Conservation (phyloP, 306 rosid species). For the Quercus cerris region DNA sequence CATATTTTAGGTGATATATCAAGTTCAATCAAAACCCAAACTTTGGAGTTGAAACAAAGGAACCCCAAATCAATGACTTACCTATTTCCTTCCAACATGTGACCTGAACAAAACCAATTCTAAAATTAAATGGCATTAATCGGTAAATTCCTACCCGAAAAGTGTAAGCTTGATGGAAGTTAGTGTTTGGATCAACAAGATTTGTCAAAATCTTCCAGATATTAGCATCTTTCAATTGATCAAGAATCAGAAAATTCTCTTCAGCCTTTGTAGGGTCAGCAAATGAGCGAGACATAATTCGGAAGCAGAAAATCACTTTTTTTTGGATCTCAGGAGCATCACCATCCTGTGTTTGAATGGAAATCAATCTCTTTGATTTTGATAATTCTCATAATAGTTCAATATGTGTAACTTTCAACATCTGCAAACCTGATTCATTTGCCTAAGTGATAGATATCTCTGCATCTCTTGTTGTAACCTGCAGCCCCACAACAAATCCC, state of each 20-base stretch:
- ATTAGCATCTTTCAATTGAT: constrained; percentile 91
- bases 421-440: constrained; percentile 68
- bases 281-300: constrained; percentile 84
- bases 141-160: constrained; percentile 52
- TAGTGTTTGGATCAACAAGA: constrained; percentile 80
- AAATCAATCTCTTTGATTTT: constrained; percentile 36
- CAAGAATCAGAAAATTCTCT: constrained; percentile 78
- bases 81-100: not conserved
- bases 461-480: constrained; percentile 99
- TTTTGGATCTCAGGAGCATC: constrained; percentile 81
- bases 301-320: constrained; percentile 66
- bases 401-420: constrained; percentile 20
- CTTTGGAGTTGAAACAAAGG: not conserved
- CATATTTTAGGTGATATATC: not conserved
- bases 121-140: not conserved
- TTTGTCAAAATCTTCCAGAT: constrained; percentile 87
- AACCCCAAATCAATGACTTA: not conserved
- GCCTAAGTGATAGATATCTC: constrained; percentile 77
- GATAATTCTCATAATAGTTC: constrained; percentile 18
- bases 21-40: constrained; percentile 1
- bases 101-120: not conserved
- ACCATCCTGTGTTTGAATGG: constrained; percentile 67
- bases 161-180: constrained; percentile 65
- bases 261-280: constrained; percentile 82
- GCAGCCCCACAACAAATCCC: constrained; percentile 49